Evolutionary conservation across 2,329 filamentous ascomycete species (phyloP).

Genomic region (Fusarium duplospermum): DNA sequence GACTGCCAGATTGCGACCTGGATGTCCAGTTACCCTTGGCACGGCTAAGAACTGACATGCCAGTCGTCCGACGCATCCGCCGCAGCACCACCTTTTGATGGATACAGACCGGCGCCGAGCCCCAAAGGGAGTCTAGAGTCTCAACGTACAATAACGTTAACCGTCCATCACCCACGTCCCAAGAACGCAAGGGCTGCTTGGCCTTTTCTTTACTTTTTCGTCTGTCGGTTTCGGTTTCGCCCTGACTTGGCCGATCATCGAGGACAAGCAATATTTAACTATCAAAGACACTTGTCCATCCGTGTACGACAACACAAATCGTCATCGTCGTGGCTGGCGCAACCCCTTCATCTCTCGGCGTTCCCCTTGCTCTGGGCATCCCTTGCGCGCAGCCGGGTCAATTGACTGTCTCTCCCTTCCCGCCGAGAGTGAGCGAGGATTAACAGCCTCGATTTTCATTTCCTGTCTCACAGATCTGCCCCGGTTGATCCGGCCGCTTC

Average conservation of each 20-base stretch:
- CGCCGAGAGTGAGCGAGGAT: slow-evolving; percentile 1
- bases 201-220: slow-evolving; percentile 8
- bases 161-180: slow-evolving; percentile 25
- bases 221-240: slow-evolving; percentile 20
- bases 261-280: slow-evolving; percentile 7
- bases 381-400: slow-evolving; percentile 27
- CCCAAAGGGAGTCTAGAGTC: slow-evolving; percentile 43
- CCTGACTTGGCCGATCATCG: slow-evolving; percentile 7
- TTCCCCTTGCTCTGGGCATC: slow-evolving; percentile 24
- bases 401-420: slow-evolving; percentile 14
- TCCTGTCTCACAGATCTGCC: slow-evolving; percentile 40
- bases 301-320: slow-evolving; percentile 31
- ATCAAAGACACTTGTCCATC: neutral
- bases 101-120: slow-evolving; percentile 39
- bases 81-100: slow-evolving; percentile 42
- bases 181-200: slow-evolving; percentile 35
- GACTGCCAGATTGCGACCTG: slow-evolving; percentile 23
- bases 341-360: slow-evolving; percentile 25
- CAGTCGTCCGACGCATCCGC: slow-evolving; percentile 45
- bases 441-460: slow-evolving; percentile 5
- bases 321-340: slow-evolving; percentile 40
- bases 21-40: slow-evolving; percentile 28
- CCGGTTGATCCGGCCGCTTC: slow-evolving; percentile 27
- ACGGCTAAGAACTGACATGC: slow-evolving; percentile 39
- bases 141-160: slow-evolving; percentile 35